Evolutionary conservation across 192 early-diverging fungal species (phyloP), one percentile per base, ranked within the genome.

Genomic region (Backusella circina): DNA sequence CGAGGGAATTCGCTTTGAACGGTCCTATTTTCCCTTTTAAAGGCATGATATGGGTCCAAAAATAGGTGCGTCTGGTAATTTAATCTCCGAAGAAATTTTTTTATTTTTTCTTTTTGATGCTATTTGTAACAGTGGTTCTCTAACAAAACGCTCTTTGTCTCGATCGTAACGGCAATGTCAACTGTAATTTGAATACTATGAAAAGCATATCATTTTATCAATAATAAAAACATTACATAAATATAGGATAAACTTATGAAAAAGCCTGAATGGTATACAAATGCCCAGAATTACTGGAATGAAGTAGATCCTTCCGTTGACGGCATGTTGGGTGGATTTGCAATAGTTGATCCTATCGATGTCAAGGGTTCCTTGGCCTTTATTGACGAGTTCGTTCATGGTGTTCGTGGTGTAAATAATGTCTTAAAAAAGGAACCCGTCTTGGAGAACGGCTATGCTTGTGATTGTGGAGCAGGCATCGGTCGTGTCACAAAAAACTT

Each of bases 391-490:
- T 93, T 88, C 79, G 84, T 90, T 5, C 71, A 77, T 41, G 73
- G 73, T 7, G 73, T 37, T 70, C 76, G 54, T 67, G 80, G 69
- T 67, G 71, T 68, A 12, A 50, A 68, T 26, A 75, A 77, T 57
- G 61, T 70, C n/a, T 5, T 70, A 70, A 41, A 78, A 67, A 68
- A 71, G 75, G 33, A 28, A 39, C 69, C 76, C 21, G 70, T 67
- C 7, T 74, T 78, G 16, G 37, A 10, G 5, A 72, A 51, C 13
- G 50, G 71, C 0, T 76, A 79, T 83, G 85, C 86, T 3, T 90
- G 90, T 41, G 93, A 99, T 83, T 98, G 96, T 79, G 97, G 97
- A 1, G 95, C 97, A 0, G 97, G 97, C 2, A 99, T 99, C 71
- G 96, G 97, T 2, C 86, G 97, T 12, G 95, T 99, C 5, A 93